Conservation (phyloP, 2,329 filamentous ascomycete species). For the Lasiodiplodia sp. region DNA sequence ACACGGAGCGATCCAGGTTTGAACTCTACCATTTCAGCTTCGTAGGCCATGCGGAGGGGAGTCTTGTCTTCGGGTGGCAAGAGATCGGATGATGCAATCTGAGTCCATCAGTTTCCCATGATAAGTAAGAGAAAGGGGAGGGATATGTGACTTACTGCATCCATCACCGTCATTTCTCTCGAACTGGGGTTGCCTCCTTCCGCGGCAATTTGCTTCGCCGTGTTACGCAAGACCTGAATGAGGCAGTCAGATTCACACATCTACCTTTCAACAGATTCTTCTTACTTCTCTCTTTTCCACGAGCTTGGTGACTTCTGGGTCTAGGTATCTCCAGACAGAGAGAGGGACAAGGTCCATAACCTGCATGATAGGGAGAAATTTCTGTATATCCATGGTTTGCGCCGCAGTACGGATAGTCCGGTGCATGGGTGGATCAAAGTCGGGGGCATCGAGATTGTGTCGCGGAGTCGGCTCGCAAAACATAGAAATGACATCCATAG, state of each 20-base stretch:
- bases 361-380: constrained; percentile 31
- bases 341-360: constrained; percentile 41
- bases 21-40: constrained; percentile 36
- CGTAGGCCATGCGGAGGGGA: constrained; percentile 40
- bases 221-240: background rate
- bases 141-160: background rate
- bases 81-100: constrained; percentile 38
- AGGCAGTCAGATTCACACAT: background rate
- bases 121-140: background rate
- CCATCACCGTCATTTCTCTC: background rate
- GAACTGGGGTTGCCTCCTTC: background rate
- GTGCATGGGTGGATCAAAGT: constrained; percentile 31
- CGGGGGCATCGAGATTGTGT: constrained; percentile 30
- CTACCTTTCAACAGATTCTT: background rate
- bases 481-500: constrained; percentile 33
- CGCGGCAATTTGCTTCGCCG: background rate
- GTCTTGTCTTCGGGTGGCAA: constrained; percentile 47
- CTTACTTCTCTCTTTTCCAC: constrained; percentile 9
- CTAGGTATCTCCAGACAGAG: background rate
- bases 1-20: background rate
- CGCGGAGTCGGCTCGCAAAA: constrained; percentile 31
- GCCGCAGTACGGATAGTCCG: constrained; percentile 25
- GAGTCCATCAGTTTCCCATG: background rate
- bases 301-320: background rate
- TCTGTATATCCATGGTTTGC: constrained; percentile 31